phyloP scores from a whole-genome alignment of 2,329 filamentous ascomycete genomes.

The Pseudogymnoascus sp. region DNA sequence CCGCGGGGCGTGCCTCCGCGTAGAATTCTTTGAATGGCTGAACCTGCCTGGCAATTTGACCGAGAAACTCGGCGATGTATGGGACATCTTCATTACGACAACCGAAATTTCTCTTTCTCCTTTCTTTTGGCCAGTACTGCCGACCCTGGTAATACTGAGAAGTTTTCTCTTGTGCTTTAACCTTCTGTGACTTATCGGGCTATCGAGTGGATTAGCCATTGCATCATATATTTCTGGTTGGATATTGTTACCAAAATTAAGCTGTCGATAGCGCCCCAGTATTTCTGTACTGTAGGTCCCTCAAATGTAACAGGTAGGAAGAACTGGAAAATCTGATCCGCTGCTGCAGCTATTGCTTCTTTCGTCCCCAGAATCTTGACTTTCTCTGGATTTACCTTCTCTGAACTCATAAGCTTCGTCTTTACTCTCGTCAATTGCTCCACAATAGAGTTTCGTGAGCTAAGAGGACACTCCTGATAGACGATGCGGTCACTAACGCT shows the following conservation, averaged over 20 bases:
- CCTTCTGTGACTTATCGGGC: not conserved
- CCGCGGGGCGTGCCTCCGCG: slow-evolving; percentile 10
- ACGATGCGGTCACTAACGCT: slow-evolving; percentile 16
- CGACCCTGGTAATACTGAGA: not conserved
- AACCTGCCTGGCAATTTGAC: slow-evolving; percentile 1
- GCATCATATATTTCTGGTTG: not conserved
- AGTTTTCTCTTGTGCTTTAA: not conserved
- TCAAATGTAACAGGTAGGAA: slow-evolving; percentile 36
- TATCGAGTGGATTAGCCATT: not conserved
- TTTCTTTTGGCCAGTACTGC: not conserved
- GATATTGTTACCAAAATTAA: slow-evolving; percentile 1
- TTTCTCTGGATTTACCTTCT: slow-evolving; percentile 15
- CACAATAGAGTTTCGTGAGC: slow-evolving; percentile 12
- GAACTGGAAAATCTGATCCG: slow-evolving; percentile 35
- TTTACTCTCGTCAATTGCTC: slow-evolving; percentile 8
- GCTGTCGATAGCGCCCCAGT: slow-evolving; percentile 37
- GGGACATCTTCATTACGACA: slow-evolving; percentile 4
- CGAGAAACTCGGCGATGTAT: slow-evolving; percentile 11
- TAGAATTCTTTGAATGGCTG: slow-evolving; percentile 15
- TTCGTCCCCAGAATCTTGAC: slow-evolving; percentile 22
- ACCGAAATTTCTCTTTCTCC: slow-evolving; percentile 3
- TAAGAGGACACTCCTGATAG: slow-evolving; percentile 15
- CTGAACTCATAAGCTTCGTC: slow-evolving; percentile 4
- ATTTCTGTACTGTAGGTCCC: slow-evolving; percentile 36
- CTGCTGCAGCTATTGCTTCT: slow-evolving; percentile 37